Evolutionary conservation across 345 rosid species (phyloP), one percentile per base, ranked within the genome.

Genomic region (Ceriops decandra): DNA sequence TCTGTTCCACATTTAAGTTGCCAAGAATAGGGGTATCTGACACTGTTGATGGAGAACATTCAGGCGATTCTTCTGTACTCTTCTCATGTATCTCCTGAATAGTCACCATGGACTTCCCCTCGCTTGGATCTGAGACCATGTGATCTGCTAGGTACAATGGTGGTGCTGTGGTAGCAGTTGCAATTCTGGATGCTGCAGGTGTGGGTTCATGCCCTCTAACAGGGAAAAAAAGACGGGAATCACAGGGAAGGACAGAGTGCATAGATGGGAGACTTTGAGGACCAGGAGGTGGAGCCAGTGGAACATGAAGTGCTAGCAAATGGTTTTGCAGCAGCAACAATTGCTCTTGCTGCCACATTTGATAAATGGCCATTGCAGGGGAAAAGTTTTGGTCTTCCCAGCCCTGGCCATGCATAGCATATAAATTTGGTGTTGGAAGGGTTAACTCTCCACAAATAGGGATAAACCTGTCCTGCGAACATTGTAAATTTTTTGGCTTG

Each of bases 321-420:
- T 35, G 84, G 78, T 70, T 76, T 54, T 84, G 88, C 68, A 82
- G 79, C 73, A 76, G 88, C n/a, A 82, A 63, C 28, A 79, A 66
- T 42, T 84, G 85, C 67, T 83, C 83, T 68, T 78, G 87, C 79
- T 80, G 88, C 88, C 83, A 81, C 76, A 80, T 74, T 24, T 80
- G 84, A 79, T 73, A 80, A 52, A 78, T 52, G 64, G 85, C 76
- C 81, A 83, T 68, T 74, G 76, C 81, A 17, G 83, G 85, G 64
- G 81, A 33, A 68, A 74, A 76, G 60, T 72, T 66, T 22, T 82
- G 78, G 64, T 76, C 85, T 42, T 71, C 76, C 88, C 81, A 81
- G 67, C 73, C 73, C 67, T 76, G 85, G 56, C 68, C 67, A 27
- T 72, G 84, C 33, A 57, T 35, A 21, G 78, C 70, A 68, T 71